A percentile compares a stretch with the other conserved stretches of the same genome.
These are phyloP conservation scores for Solanum sejunctum DNA, from an alignment of 257 asterid genomes.

Conservation along the genomic window DNA sequence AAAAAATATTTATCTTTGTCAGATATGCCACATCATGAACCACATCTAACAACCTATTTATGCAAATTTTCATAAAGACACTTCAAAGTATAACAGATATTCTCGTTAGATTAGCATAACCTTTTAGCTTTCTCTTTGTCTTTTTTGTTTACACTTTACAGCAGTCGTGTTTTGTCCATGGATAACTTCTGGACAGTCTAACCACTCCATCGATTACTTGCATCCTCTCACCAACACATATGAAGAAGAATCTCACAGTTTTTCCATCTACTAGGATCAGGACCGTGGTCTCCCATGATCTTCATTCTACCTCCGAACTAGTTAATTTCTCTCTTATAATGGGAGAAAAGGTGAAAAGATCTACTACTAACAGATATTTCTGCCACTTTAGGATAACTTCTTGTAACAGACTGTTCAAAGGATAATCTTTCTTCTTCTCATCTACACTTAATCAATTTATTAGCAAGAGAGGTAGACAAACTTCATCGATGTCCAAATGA, in stretches of 20 bases:
- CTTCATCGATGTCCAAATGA: neutral
- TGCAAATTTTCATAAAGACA: neutral
- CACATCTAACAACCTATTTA: neutral
- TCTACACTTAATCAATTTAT: neutral
- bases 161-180: neutral
- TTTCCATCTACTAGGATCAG: neutral
- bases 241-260: neutral
- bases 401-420: neutral
- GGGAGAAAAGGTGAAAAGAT: neutral
- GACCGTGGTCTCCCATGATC: neutral
- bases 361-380: neutral
- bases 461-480: neutral
- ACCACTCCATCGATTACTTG: neutral
- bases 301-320: neutral
- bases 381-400: neutral
- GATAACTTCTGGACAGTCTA: neutral
- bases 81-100: neutral
- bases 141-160: neutral
- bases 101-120: neutral
- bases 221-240: neutral
- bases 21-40: neutral
- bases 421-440: neutral
- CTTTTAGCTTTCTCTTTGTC: neutral
- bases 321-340: neutral
- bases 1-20: neutral